phyloP scores from a whole-genome alignment of 208 protist species.

The Polymyxa betae region DNA sequence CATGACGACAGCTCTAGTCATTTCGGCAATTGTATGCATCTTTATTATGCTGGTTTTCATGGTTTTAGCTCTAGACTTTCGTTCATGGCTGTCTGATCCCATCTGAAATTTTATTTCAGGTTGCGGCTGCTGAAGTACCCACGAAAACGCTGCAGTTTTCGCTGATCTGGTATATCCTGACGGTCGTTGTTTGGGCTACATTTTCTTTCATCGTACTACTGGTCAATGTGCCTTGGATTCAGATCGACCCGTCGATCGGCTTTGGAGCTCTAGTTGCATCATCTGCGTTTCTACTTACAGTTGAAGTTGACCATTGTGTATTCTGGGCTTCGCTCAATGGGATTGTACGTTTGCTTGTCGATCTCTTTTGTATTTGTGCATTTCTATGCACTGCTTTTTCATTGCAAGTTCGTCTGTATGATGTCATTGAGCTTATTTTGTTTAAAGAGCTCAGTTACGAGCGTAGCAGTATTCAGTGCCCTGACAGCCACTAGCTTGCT shows the following conservation, averaged over 20 bases:
- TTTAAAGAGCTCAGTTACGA: neutral
- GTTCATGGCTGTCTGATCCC: no score
- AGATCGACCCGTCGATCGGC: conserved; percentile 26
- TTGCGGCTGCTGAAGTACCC: neutral
- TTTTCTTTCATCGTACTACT: conserved; percentile 37
- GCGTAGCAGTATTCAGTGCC: conserved; percentile 31
- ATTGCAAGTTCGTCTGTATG: no score
- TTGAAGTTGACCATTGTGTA: neutral
- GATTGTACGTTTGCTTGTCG: neutral
- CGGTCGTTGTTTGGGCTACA: neutral
- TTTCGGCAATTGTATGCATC: neutral
- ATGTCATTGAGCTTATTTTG: neutral
- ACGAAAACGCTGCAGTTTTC: neutral
- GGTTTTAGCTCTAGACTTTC: no score
- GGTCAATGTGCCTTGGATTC: conserved; percentile 45
- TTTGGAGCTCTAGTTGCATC: conserved; percentile 39
- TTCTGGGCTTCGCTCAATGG: neutral
- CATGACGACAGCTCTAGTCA: neutral
- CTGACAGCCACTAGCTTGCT: neutral
- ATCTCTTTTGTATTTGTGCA: neutral
- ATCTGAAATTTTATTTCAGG: neutral
- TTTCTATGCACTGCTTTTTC: no score
- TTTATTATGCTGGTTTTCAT: neutral
- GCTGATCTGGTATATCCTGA: neutral
- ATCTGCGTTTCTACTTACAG: neutral